Evolutionary conservation across 2,329 filamentous ascomycete genomes (phyloP).

Genomic region (Fusarium heterosporum): DNA sequence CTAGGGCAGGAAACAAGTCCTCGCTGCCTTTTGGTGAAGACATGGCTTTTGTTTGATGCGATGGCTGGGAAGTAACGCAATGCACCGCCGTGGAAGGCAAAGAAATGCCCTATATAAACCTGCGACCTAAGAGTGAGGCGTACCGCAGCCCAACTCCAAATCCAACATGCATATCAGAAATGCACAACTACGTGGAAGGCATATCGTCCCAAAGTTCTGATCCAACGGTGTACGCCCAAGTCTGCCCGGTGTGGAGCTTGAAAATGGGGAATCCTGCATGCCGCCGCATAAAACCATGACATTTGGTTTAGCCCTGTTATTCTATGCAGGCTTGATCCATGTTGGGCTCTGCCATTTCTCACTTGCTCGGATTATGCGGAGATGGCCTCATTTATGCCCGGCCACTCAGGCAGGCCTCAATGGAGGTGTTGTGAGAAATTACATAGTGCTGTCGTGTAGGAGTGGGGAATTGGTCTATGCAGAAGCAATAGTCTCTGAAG

Average conservation of each 20-base stretch:
- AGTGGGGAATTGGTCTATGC: background rate
- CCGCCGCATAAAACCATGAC: background rate
- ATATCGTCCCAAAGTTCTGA: background rate
- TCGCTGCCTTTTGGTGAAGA: slow-evolving; percentile 24
- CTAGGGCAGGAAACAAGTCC: slow-evolving; percentile 31
- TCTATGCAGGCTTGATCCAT: slow-evolving; percentile 9
- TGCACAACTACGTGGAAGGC: slow-evolving; percentile 21
- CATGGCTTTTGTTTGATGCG: slow-evolving; percentile 5
- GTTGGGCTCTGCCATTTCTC: background rate
- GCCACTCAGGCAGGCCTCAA: slow-evolving; percentile 4
- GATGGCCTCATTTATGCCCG: slow-evolving; percentile 28
- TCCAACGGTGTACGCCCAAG: slow-evolving; percentile 4
- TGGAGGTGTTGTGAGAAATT: background rate
- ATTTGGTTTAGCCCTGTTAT: background rate
- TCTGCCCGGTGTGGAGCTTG: background rate
- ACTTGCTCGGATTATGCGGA: slow-evolving; percentile 8
- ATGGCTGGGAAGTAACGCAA: too few relatives aligned
- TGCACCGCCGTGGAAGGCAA: background rate
- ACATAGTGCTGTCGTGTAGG: background rate
- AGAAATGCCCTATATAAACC: background rate
- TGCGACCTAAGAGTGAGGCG: background rate
- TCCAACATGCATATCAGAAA: background rate
- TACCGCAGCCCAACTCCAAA: background rate
- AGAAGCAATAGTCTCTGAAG: background rate
- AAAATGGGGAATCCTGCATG: background rate